These are phyloP conservation scores for Lachnellula subtilissima DNA, from an alignment of 2,329 filamentous ascomycete genomes.

Conservation along the genomic window DNA sequence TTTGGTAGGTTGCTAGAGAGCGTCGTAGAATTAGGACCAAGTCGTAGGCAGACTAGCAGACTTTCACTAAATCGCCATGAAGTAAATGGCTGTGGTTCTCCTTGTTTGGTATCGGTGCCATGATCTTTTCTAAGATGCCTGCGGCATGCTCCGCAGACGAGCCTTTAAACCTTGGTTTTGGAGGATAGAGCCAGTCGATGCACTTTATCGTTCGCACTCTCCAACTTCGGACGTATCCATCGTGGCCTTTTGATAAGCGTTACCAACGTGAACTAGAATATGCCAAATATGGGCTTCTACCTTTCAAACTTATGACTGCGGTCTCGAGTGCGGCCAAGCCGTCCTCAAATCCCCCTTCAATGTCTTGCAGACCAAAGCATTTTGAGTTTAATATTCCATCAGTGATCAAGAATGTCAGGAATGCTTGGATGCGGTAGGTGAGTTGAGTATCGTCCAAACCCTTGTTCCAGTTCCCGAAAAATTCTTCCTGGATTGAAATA, in stretches of 20 bases:
- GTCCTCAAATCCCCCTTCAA: not conserved
- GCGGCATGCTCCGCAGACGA: not conserved
- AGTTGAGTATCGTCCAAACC: not conserved
- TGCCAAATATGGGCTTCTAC: not conserved
- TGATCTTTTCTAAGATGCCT: not conserved
- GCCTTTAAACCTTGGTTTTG: not conserved
- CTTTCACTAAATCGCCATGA: not conserved
- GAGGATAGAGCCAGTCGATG: not conserved
- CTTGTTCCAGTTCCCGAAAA: not conserved
- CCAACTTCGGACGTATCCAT: not conserved
- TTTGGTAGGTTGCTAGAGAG: not conserved
- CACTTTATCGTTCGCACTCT: not conserved
- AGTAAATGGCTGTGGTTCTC: not conserved
- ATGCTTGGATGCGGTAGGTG: not conserved
- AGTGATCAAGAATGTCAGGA: not conserved
- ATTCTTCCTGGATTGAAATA: not conserved
- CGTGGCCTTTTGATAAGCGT: not conserved
- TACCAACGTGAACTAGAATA: not conserved
- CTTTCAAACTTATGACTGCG: not conserved
- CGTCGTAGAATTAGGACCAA: not conserved
- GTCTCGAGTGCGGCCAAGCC: not conserved
- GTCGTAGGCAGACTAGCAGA: not conserved
- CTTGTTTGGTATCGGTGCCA: not conserved
- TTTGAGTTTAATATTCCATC: not conserved
- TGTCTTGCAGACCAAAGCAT: not conserved